Conservation (phyloP, 768 basidiomycete species). For the Leccinum truebloodii region DNA sequence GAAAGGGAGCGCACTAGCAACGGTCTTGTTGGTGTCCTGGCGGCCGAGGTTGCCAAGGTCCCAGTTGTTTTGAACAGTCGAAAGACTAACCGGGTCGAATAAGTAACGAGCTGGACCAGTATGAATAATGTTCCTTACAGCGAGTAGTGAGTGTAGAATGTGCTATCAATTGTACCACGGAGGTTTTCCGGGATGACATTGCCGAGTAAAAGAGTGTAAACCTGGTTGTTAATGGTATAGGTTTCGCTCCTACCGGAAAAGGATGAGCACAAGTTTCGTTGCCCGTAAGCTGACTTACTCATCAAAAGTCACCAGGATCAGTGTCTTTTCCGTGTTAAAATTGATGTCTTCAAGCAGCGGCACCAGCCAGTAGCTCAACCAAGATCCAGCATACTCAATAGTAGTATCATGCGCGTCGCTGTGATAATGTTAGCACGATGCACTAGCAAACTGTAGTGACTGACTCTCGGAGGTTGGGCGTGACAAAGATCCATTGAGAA, state of each 20-base stretch:
- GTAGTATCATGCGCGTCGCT: constrained; percentile 65
- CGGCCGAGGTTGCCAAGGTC: constrained; percentile 59
- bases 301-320: constrained; percentile 65
- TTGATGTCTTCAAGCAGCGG: constrained; percentile 49
- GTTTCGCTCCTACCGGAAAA: constrained; percentile 26
- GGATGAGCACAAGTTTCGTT: neutral
- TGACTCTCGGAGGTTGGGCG: constrained; percentile 51
- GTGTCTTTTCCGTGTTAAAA: constrained; percentile 56
- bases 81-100: constrained; percentile 32
- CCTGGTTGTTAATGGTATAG: constrained; percentile 44
- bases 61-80: constrained; percentile 64
- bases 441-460: constrained; percentile 3
- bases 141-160: constrained; percentile 65
- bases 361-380: constrained; percentile 51
- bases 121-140: constrained; percentile 18
- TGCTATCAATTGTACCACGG: constrained; percentile 47
- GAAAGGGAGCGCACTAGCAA: constrained; percentile 15
- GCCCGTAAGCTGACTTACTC: constrained; percentile 42
- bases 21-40: constrained; percentile 50
- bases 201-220: constrained; percentile 48
- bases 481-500: constrained; percentile 63
- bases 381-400: constrained; percentile 46
- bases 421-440: constrained; percentile 13
- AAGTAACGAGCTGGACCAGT: neutral
- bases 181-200: constrained; percentile 44